Percentiles rank a stretch among this genome's conserved stretches.
phyloP scores from a whole-genome alignment of 768 basidiomycete species.

The Boletus fagicola region DNA sequence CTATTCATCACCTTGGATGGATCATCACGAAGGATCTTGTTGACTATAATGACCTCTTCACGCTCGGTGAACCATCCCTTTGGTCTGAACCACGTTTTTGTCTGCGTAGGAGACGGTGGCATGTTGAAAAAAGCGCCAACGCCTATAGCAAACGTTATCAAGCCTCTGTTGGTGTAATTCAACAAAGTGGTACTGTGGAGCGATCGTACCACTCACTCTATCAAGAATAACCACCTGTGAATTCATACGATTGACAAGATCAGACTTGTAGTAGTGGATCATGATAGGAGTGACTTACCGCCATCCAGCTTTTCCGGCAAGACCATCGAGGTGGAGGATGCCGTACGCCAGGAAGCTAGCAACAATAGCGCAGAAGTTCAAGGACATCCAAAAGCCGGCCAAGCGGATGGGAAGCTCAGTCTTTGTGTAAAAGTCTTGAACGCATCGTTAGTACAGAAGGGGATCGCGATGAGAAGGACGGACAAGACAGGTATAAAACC shows the following conservation, averaged over 20 bases:
- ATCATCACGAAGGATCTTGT: slow-evolving; percentile 61
- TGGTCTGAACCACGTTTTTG: slow-evolving; percentile 54
- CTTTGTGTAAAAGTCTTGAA: slow-evolving; percentile 52
- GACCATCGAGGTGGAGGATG: slow-evolving; percentile 38
- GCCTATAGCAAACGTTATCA: slow-evolving; percentile 54
- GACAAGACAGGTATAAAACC: slow-evolving; percentile 60
- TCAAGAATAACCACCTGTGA: slow-evolving; percentile 35
- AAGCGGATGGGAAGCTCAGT: slow-evolving; percentile 52
- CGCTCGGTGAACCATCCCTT: slow-evolving; percentile 64
- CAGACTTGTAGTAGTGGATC: background rate
- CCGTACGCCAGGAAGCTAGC: slow-evolving; percentile 66
- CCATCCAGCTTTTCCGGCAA: slow-evolving; percentile 17
- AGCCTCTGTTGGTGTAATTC: slow-evolving; percentile 1
- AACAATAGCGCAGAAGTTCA: slow-evolving; percentile 52
- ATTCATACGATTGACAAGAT: background rate
- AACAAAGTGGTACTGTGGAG: background rate
- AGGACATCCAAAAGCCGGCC: slow-evolving; percentile 67
- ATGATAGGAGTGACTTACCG: slow-evolving; percentile 29
- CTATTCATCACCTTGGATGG: slow-evolving; percentile 45
- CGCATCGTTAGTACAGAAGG: background rate
- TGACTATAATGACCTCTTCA: slow-evolving; percentile 60
- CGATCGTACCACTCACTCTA: slow-evolving; percentile 31
- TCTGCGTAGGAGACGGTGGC: slow-evolving; percentile 61
- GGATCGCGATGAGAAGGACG: slow-evolving; percentile 12
- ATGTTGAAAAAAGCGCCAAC: slow-evolving; percentile 54